Conservation (phyloP, 2,329 filamentous ascomycete genomes). For the Sclerotinia spermophila region DNA sequence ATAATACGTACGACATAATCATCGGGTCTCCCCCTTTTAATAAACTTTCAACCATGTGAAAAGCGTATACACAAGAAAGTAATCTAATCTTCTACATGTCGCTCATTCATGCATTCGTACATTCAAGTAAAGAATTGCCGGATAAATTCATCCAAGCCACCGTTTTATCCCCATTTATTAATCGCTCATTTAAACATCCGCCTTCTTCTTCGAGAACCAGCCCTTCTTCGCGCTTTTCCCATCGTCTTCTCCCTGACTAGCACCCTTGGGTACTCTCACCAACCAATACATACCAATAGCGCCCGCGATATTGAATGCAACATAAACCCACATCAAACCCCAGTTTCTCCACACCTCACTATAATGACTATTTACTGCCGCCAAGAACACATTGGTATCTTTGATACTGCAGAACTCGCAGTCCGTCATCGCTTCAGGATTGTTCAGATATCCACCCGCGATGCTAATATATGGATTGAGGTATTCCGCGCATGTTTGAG, state of each 20-base stretch:
- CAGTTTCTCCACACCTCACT: slow-evolving; percentile 65
- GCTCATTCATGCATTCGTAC: neutral
- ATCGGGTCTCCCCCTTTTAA: neutral
- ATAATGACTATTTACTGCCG: slow-evolving; percentile 50
- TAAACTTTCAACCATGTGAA: neutral
- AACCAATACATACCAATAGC: slow-evolving; percentile 54
- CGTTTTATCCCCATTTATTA: neutral
- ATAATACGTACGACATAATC: slow-evolving; percentile 2
- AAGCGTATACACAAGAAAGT: neutral
- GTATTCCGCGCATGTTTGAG: slow-evolving; percentile 59
- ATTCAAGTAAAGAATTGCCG: neutral
- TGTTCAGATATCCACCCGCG: slow-evolving; percentile 52
- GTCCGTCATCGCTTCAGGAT: slow-evolving; percentile 44
- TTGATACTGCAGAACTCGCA: slow-evolving; percentile 56
- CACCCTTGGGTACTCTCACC: slow-evolving; percentile 44
- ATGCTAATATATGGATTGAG: slow-evolving; percentile 47
- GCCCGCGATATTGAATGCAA: slow-evolving; percentile 51
- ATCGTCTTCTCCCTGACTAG: slow-evolving; percentile 23
- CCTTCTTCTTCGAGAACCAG: slow-evolving; percentile 14
- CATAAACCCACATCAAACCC: slow-evolving; percentile 46
- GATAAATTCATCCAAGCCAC: neutral
- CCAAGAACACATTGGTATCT: slow-evolving; percentile 52
- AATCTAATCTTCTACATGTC: neutral
- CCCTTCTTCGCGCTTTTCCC: neutral
- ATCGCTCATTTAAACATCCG: neutral